A percentile compares a stretch with the other conserved stretches of the same genome.
Conservation (phyloP, 164 flowering plant genomes). For the Piper betle region DNA sequence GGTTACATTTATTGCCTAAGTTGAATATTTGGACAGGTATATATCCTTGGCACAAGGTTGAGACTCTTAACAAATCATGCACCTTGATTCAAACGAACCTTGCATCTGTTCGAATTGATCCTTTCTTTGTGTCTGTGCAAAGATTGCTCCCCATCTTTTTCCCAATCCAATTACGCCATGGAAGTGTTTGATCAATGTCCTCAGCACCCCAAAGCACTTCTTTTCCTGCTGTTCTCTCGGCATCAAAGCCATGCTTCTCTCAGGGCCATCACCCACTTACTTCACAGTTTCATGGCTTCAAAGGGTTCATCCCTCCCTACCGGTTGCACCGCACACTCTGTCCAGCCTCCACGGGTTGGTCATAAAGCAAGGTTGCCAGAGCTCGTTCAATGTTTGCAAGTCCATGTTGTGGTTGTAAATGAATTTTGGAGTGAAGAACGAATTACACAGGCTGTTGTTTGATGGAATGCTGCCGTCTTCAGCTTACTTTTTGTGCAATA, state of each 20-base stretch:
- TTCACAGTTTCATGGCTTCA: conserved; percentile 18
- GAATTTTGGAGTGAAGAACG: conserved; percentile 10
- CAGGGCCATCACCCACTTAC: conserved; percentile 4
- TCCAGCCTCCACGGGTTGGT: conserved; percentile 19
- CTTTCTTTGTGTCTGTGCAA: no score
- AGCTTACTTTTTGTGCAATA: conserved; percentile 14
- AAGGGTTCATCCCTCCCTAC: conserved; percentile 7
- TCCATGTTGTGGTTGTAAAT: conserved; percentile 14
- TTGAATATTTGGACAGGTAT: no score
- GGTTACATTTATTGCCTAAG: no score
- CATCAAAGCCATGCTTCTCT: conserved; percentile 21
- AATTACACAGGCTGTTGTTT: conserved; percentile 16
- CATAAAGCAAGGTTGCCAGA: conserved; percentile 11
- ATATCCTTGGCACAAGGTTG: no score
- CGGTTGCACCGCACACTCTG: conserved; percentile 5
- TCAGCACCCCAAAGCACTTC: conserved; percentile 7
- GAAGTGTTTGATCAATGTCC: conserved; percentile 10
- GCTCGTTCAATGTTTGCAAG: conserved; percentile 3
- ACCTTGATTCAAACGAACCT: no score
- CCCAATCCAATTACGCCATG: conserved; percentile 13
- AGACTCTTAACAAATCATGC: no score
- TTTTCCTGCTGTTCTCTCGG: conserved; percentile 14
- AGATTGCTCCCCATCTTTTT: no score
- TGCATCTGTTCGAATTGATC: no score
- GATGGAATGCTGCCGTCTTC: conserved; percentile 21